These are phyloP conservation scores for Funneliformis caledonium DNA, from an alignment of 371 early-diverging fungal species.

Conservation along the genomic window DNA sequence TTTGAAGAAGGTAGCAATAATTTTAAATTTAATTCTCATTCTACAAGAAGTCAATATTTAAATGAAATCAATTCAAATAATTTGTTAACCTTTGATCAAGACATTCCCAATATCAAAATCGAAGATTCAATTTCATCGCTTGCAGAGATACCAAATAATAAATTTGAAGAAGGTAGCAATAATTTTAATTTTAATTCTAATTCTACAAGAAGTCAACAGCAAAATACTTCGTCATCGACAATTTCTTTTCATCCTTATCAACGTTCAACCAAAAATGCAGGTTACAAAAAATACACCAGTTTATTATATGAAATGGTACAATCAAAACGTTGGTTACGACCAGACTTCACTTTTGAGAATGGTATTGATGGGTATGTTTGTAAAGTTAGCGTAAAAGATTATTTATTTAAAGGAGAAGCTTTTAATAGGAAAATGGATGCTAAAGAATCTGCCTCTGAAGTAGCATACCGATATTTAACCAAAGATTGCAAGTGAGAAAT, in stretches of 20 bases:
- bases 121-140: background rate
- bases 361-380: slow-evolving; percentile 14
- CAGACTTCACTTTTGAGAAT: slow-evolving; percentile 9
- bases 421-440: slow-evolving; percentile 31
- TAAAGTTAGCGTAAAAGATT: background rate
- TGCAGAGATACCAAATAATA: background rate
- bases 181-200: too few species aligned
- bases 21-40: background rate
- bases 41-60: background rate
- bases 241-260: slow-evolving; percentile 16
- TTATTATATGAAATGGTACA: slow-evolving; percentile 23
- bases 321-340: slow-evolving; percentile 20
- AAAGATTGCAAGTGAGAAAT: background rate
- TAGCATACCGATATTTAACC: background rate
- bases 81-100: background rate
- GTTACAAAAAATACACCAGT: slow-evolving; percentile 27
- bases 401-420: slow-evolving; percentile 11
- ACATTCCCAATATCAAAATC: background rate
- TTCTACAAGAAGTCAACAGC: background rate
- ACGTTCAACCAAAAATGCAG: background rate
- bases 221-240: background rate
- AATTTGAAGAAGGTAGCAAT: background rate
- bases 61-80: background rate
- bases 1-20: too few species aligned
- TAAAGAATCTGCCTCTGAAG: slow-evolving; percentile 26